A percentile compares a stretch with the other conserved stretches of the same genome.
Evolutionary conservation across 345 rosid species (phyloP).

Genomic region (Pistacia integerrima): DNA sequence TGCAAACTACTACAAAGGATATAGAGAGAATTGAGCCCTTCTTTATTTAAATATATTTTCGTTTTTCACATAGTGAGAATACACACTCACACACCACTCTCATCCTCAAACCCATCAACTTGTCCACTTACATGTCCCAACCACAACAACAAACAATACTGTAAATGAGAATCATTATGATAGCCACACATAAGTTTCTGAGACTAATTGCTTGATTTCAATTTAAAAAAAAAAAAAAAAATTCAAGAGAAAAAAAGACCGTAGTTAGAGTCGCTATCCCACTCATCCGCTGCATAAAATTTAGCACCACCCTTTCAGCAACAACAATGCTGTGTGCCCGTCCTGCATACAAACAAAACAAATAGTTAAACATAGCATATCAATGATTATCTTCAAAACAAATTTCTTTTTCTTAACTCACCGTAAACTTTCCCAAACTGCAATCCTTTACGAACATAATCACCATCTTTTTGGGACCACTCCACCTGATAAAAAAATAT

Average conservation of each 20-base stretch:
- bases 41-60: not conserved
- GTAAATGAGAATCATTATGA: not conserved
- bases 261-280: constrained; percentile 96
- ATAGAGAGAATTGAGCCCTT: not conserved
- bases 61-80: not conserved
- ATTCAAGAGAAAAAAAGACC: constrained; percentile 39
- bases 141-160: not conserved
- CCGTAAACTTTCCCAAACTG: constrained; percentile 91
- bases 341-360: constrained; percentile 42
- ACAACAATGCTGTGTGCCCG: constrained; percentile 81
- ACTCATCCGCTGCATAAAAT: constrained; percentile 98
- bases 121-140: not conserved
- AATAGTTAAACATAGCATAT: not conserved
- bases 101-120: not conserved
- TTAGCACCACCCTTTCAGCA: constrained; percentile 89
- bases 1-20: not conserved
- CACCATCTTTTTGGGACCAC: constrained; percentile 86
- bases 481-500: constrained; percentile 57
- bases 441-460: constrained; percentile 73
- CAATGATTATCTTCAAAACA: not conserved
- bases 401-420: constrained; percentile 23
- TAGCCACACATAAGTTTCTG: not conserved
- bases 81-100: not conserved
- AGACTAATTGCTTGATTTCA: not conserved
- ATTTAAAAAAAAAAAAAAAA: not conserved